Base-by-base conservation (phyloP, 2,329 filamentous ascomycete genomes). In the Massarina eburnea region DNA sequence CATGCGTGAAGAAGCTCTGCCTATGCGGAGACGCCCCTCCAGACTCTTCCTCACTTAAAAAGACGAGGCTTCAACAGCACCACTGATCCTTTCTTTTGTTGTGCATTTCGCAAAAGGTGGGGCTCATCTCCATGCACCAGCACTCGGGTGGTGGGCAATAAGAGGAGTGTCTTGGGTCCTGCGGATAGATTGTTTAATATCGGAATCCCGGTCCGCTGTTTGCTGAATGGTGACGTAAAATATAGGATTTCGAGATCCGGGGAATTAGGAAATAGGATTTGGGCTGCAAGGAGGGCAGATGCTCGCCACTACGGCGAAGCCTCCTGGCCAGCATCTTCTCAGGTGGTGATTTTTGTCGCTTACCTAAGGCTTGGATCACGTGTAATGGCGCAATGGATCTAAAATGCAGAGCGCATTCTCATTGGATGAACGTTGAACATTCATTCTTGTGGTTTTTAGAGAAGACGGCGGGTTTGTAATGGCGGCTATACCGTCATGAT, bases 121-220 rank as follows among this genome's bases (percentile, higher is more conserved):
- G 53, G 52, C 45, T 49, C 27, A 33, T 43, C 32, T 42, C 36
- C 20, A 43, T 18, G n/a, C 27, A 17, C 26, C 39, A 10, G 37
- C 44, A 41, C 33, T 39, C 42, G 26, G 37, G 30, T 46, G 39
- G 32, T 45, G 39, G 39, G 17, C 26, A 41, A 54, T 47, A 48
- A 30, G 38, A n/a, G 39, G 44, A 8, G n/a, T 41, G 19, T 44
- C 45, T 50, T 49, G 48, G 27, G 12, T 29, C 33, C 49, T 40
- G 20, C 43, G 49, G 40, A 51, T 59, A 59, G 38, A 59, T 59
- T 55, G 52, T 45, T 40, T 46, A 51, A 51, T 57, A 49, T 55
- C 51, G 47, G 46, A 15, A 55, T 33, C 45, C 51, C 41, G 49
- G 54, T 39, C 45, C 43, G 45, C 45, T 29, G 15, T 30, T 17